Evolutionary conservation across 371 early-diverging fungal species (phyloP), one percentile per base, ranked within the genome.

Genomic region (Blastocladiella emersonii): DNA sequence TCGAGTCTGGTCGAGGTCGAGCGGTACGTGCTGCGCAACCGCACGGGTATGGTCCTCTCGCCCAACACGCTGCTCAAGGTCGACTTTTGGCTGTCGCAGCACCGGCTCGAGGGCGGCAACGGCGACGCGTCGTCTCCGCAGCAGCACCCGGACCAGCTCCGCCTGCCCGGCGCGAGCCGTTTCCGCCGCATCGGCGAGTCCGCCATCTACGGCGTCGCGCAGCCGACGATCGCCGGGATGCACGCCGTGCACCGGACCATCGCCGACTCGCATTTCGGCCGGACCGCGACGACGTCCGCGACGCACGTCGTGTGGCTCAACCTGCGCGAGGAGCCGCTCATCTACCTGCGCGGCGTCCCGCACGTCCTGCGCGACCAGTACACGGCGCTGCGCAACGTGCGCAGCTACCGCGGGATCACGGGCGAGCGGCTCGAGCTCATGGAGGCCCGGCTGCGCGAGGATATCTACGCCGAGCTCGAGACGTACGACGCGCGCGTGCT

Each of bases 281-380:
- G 5, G 5, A 13, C 39, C 5, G 5, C 39, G 8, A 8, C 39
- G 13, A 13, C 39, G 8, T 44, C 45, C 5, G 15, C 67, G 39
- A 65, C 75, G 49, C 67, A 65, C 34, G 64, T 87, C 23, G 57
- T 83, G 27, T 87, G 87, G 88, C 85, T 89, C 64, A 86, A 85
- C 66, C 63, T 87, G 25, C 75, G 89, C 49, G 87, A 89, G 67
- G 88, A 89, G 63, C 87, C 88, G 25, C 75, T 89, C 30, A 78
- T 87, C 12, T 88, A 88, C 66, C 77, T 89, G 62, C 82, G 85
- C 61, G 85, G 83, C n/a, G 70, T 75, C 15, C 87, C 90, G 8
- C 85, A 85, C 69, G 88, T 87, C 0, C 76, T 89, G 3, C 76
- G 88, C 43, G 85, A 86, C 65, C 71, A 79, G n/a, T 79, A 73